Evolutionary conservation across 345 rosid species (phyloP).

Genomic region (Lagerstroemia speciosa): DNA sequence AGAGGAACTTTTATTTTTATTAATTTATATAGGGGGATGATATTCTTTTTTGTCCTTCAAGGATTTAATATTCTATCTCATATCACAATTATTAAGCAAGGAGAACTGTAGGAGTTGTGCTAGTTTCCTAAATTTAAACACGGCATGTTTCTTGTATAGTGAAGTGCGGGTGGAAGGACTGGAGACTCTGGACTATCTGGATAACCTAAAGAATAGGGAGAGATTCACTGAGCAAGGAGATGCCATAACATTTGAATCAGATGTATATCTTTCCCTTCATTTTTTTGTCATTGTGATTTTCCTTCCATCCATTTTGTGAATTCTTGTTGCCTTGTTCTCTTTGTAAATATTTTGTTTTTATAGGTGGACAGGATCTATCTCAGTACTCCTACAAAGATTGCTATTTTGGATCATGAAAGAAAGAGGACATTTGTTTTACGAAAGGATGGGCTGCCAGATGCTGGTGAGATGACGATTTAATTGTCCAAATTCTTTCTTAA

Average conservation of each 20-base stretch:
- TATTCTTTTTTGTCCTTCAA: background rate
- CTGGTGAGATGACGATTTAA: conserved; percentile 26
- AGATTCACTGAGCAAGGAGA: conserved; percentile 63
- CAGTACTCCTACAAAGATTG: conserved; percentile 50
- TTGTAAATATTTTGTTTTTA: background rate
- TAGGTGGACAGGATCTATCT: conserved; percentile 47
- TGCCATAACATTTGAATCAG: conserved; percentile 57
- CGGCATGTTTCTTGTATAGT: conserved; percentile 23
- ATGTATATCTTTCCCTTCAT: conserved; percentile 23
- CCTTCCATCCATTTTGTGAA: background rate
- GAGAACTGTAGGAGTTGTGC: background rate
- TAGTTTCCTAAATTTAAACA: background rate
- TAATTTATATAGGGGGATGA: background rate
- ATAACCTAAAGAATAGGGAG: conserved; percentile 37
- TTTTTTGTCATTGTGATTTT: background rate
- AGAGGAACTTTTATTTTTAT: background rate
- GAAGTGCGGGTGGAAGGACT: conserved; percentile 65
- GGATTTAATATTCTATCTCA: background rate
- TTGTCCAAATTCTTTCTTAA: background rate
- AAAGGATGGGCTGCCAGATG: conserved; percentile 64
- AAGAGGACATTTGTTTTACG: conserved; percentile 51
- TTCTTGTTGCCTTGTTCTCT: background rate
- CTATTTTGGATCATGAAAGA: conserved; percentile 53
- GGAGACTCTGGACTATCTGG: conserved; percentile 56
- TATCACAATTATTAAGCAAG: background rate